Evolutionary conservation across 2,329 filamentous ascomycete species (phyloP), one percentile per base, ranked within the genome.

Genomic region (Penicillium sp.): DNA sequence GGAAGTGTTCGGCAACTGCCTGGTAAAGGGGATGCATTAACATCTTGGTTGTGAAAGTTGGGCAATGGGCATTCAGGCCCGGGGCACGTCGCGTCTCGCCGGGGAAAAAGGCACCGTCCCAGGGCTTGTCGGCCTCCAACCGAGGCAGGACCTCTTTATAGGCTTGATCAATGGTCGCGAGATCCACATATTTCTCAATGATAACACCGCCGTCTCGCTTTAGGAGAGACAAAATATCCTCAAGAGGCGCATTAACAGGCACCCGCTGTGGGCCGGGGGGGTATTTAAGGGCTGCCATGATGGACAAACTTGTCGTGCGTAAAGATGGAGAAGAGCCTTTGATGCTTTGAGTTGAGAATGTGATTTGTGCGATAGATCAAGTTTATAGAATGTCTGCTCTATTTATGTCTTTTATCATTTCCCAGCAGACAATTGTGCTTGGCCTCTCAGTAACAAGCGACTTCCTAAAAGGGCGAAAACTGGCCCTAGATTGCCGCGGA

Each of bases 1-100:
- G 56, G 18, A 70, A 65, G 16, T 65, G 57, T 5, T 63, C 62
- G 55, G 63, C 65, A 9, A 67, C 60, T 4, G 58, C 57, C 21
- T 63, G 66, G 35, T 65, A 70, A 1, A 69, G 57, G 0, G 63
- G 65, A 18, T 69, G 61, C 62, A 66, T 67, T 16, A 68, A 16
- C 38, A n/a, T 16, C 18, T 16, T 42, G 14, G 14, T 42, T 16
- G 38, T 42, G 38, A 42, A 42, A 42, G 38, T 42, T 42, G 38
- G 38, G 38, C 38, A n/a, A n/a, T 20, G 14, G 38, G 38, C 38
- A 20, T n/a, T 42, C 5, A 42, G 14, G 38, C 14, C 14, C 4
- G 38, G 38, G 18, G 38, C 38, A 4, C 38, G 38, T 20, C 18
- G 14, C 18, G 38, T 42, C 18, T 42, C 38, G 14, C 18, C 38